Conservation (phyloP, 2,329 filamentous ascomycete species). For the Paramyrothecium sp. region DNA sequence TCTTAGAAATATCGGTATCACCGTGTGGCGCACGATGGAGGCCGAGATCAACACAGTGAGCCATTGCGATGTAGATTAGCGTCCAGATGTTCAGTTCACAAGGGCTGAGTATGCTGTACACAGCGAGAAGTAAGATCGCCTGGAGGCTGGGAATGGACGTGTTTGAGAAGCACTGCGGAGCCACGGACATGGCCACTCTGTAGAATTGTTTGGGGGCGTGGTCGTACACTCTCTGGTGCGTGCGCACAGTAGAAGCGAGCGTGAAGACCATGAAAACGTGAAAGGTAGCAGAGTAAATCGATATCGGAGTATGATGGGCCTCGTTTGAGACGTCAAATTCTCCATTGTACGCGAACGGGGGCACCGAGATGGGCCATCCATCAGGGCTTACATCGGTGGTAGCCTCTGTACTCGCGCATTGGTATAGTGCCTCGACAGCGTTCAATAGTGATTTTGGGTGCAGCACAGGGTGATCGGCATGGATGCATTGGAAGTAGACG, state of each 20-base stretch:
- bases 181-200: constrained; percentile 24
- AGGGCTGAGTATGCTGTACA: constrained; percentile 30
- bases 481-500: constrained; percentile 18
- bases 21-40: constrained; percentile 27
- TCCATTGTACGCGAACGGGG: constrained; percentile 19
- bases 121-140: constrained; percentile 24
- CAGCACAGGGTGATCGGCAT: constrained; percentile 18
- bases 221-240: constrained; percentile 29
- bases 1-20: constrained; percentile 6
- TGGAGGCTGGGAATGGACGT: constrained; percentile 31
- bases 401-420: constrained; percentile 1
- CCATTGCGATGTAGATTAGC: constrained; percentile 30
- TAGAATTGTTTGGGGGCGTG: constrained; percentile 31
- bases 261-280: constrained; percentile 34
- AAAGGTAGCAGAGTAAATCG: constrained; percentile 18
- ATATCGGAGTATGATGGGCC: constrained; percentile 11
- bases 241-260: constrained; percentile 30
- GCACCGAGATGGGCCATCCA: constrained; percentile 16
- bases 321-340: constrained; percentile 4
- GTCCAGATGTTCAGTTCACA: constrained; percentile 34
- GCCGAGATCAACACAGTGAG: constrained; percentile 34
- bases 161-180: constrained; percentile 27
- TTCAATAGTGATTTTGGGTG: constrained; percentile 15
- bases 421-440: constrained; percentile 17
- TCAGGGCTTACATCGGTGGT: neutral